These are phyloP conservation scores for Curvularia sp. DNA, from an alignment of 2,329 filamentous ascomycete genomes.

Conservation along the genomic window DNA sequence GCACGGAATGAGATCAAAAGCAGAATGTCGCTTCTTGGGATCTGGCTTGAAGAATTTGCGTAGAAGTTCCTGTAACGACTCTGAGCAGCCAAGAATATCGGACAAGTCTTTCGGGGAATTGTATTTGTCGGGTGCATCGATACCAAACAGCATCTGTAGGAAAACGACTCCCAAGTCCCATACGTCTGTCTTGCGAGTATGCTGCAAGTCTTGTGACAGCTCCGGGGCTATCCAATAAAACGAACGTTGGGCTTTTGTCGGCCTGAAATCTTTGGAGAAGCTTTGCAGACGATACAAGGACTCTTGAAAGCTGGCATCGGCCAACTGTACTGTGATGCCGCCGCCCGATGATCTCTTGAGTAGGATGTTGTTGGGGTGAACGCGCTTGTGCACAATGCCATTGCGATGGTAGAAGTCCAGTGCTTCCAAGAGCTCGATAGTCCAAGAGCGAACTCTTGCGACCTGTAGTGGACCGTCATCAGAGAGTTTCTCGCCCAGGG, in stretches of 20 bases:
- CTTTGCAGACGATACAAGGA: slow-evolving; percentile 69
- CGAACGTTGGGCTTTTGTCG: slow-evolving; percentile 70
- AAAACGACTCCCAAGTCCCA: slow-evolving; percentile 95
- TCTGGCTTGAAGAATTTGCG: slow-evolving; percentile 85
- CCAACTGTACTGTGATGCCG: slow-evolving; percentile 72
- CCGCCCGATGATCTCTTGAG: slow-evolving; percentile 73
- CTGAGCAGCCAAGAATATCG: slow-evolving; percentile 73
- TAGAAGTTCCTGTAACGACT: slow-evolving; percentile 79
- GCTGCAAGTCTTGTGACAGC: slow-evolving; percentile 64
- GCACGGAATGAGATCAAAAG: slow-evolving; percentile 72
- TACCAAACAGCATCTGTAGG: slow-evolving; percentile 91
- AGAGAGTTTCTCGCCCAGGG: slow-evolving; percentile 81
- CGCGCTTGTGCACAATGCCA: slow-evolving; percentile 81
- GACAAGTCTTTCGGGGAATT: slow-evolving; percentile 78
- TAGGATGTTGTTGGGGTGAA: slow-evolving; percentile 81
- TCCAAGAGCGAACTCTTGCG: slow-evolving; percentile 83
- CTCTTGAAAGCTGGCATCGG: slow-evolving; percentile 74
- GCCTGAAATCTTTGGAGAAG: slow-evolving; percentile 59
- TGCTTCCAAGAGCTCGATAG: slow-evolving; percentile 88
- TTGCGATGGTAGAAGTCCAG: slow-evolving; percentile 86
- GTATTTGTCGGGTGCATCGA: slow-evolving; percentile 77
- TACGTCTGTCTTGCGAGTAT: slow-evolving; percentile 81
- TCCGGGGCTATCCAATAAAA: slow-evolving; percentile 87
- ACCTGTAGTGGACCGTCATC: slow-evolving; percentile 76
- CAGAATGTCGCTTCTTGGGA: slow-evolving; percentile 81